phyloP scores from a whole-genome alignment of 495 filamentous ascomycete species.

The Hypomontagnella submonticulosa region DNA sequence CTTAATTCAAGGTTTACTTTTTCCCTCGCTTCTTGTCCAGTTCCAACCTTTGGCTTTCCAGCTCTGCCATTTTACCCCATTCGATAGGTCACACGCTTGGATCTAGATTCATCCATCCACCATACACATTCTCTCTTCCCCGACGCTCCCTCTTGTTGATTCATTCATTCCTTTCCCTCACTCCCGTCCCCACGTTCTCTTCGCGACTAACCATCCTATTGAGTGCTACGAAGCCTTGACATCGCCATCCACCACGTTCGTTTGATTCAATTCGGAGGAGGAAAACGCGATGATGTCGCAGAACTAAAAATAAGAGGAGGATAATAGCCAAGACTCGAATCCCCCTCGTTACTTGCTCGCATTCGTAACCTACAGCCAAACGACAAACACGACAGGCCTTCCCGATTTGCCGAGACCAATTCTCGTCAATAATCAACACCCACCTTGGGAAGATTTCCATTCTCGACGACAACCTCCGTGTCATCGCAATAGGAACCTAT shows the following conservation, averaged over 20 bases:
- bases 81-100: constrained; percentile 32
- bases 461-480: constrained; percentile 22
- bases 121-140: constrained; percentile 4
- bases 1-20: constrained; percentile 33
- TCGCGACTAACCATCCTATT: constrained; percentile 1
- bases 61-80: constrained; percentile 23
- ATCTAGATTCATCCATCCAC: constrained; percentile 25
- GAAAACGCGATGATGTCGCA: constrained; percentile 31
- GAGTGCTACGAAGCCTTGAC: constrained; percentile 16
- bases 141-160: constrained; percentile 5
- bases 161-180: constrained; percentile 18
- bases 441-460: not conserved
- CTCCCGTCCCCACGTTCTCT: constrained; percentile 15
- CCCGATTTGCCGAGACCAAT: constrained; percentile 22
- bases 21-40: constrained; percentile 22
- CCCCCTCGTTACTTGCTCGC: constrained; percentile 21
- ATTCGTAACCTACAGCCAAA: constrained; percentile 8
- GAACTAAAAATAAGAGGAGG: constrained; percentile 29
- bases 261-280: constrained; percentile 28
- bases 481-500: constrained; percentile 1
- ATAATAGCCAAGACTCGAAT: constrained; percentile 27
- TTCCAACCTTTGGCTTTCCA: constrained; percentile 11
- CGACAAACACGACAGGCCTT: constrained; percentile 24
- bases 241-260: constrained; percentile 32
- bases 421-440: not conserved